Evolutionary conservation across 257 asterid genomes (phyloP).

Genomic region (Petunia secreta): DNA sequence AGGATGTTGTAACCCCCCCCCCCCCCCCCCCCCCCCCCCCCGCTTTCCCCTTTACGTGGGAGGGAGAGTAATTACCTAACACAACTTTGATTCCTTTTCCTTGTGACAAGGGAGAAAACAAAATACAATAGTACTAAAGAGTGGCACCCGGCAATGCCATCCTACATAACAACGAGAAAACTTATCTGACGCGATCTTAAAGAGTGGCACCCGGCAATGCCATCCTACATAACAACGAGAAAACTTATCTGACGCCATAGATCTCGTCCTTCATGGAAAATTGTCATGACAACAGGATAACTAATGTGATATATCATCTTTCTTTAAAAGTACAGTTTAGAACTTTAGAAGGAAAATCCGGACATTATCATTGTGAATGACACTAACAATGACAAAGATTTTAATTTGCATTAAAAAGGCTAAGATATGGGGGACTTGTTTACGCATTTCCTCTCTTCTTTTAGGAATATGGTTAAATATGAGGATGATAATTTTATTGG

Average conservation of each 20-base stretch:
- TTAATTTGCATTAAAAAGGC: neutral
- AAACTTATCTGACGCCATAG: neutral
- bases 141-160: neutral
- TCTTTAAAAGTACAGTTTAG: neutral
- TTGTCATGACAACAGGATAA: neutral
- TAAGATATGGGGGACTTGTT: neutral
- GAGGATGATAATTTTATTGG: neutral
- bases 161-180: neutral
- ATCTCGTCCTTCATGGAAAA: neutral
- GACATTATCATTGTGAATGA: neutral
- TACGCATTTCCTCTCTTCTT: conserved; percentile 14
- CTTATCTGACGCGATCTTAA: neutral
- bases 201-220: neutral
- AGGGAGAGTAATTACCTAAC: neutral
- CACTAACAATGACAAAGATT: neutral
- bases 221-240: neutral
- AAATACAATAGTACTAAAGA: neutral
- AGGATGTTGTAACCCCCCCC: neutral
- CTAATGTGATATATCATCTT: neutral
- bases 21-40: neutral
- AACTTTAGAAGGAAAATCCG: neutral
- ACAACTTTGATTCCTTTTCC: neutral
- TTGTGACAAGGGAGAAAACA: neutral
- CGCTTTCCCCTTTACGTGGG: neutral
- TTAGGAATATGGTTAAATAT: conserved; percentile 2